These are phyloP conservation scores for Pisolithus albus DNA, from an alignment of 768 basidiomycete species.

Conservation along the genomic window DNA sequence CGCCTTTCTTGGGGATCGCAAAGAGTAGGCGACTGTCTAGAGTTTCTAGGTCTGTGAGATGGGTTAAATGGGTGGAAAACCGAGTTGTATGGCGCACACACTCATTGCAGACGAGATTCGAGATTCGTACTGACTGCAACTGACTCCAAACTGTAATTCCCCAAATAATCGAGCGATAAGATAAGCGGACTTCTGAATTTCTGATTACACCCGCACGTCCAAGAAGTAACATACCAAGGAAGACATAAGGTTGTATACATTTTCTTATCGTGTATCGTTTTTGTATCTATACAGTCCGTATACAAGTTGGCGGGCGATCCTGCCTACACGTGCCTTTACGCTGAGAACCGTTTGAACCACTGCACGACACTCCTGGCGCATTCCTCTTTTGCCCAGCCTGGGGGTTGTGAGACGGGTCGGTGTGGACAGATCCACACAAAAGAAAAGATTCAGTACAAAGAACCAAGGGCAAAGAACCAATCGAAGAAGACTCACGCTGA, in stretches of 20 bases:
- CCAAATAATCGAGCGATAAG: background rate
- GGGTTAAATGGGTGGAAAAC: background rate
- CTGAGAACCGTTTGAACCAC: conserved; percentile 46
- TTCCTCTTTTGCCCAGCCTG: conserved; percentile 61
- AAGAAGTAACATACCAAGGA: no score
- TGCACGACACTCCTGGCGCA: conserved; percentile 42
- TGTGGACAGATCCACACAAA: background rate
- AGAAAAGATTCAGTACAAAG: no score
- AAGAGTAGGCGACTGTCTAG: conserved; percentile 85
- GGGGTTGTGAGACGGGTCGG: background rate
- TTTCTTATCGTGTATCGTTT: no score
- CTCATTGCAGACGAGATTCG: conserved; percentile 14
- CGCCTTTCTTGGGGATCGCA: conserved; percentile 97
- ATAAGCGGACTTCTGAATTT: no score
- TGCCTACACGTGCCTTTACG: background rate
- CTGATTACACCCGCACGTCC: no score
- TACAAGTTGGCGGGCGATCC: no score
- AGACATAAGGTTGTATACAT: no score
- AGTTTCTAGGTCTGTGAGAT: conserved; percentile 53
- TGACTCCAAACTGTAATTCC: no score
- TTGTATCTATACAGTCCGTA: no score
- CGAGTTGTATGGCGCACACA: background rate
- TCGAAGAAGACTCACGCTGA: conserved; percentile 12
- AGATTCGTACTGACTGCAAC: no score
- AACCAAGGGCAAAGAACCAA: background rate